phyloP scores from a whole-genome alignment of 2,329 filamentous ascomycete genomes.

The Neurospora sp. region DNA sequence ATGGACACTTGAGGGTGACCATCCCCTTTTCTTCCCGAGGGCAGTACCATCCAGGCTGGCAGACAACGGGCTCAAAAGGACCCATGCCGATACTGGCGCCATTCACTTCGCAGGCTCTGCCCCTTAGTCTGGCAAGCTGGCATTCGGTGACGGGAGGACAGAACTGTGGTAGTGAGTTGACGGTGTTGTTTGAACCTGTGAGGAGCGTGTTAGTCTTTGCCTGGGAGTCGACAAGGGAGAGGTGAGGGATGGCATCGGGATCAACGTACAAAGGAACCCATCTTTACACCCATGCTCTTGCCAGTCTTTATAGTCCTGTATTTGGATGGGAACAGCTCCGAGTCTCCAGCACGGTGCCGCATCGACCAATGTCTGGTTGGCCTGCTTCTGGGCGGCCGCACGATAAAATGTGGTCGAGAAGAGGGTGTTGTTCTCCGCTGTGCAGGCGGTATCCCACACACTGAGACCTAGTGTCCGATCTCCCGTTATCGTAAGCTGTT shows the following conservation, averaged over 20 bases:
- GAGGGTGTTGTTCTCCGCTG: slow-evolving; percentile 28
- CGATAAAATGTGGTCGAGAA: slow-evolving; percentile 33
- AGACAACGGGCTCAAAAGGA: slow-evolving; percentile 41
- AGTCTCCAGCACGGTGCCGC: slow-evolving; percentile 31
- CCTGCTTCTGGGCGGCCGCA: slow-evolving; percentile 18
- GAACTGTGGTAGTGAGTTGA: slow-evolving; percentile 35
- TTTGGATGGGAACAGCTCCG: slow-evolving; percentile 29
- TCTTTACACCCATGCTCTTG: slow-evolving; percentile 25
- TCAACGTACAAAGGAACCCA: slow-evolving; percentile 33
- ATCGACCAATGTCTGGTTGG: slow-evolving; percentile 23
- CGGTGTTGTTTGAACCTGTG: slow-evolving; percentile 33
- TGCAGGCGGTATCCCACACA: slow-evolving; percentile 30
- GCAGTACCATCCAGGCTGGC: slow-evolving; percentile 39
- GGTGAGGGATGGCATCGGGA: not conserved
- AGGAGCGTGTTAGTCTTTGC: not conserved
- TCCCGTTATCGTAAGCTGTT: slow-evolving; percentile 7
- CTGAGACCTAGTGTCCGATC: slow-evolving; percentile 15
- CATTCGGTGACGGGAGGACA: slow-evolving; percentile 30
- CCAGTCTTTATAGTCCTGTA: slow-evolving; percentile 29
- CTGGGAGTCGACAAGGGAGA: not conserved
- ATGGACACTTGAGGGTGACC: slow-evolving; percentile 32
- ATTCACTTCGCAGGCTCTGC: slow-evolving; percentile 22
- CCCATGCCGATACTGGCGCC: slow-evolving; percentile 32
- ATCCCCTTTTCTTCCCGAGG: slow-evolving; percentile 26
- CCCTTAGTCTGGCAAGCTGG: slow-evolving; percentile 26